Conservation (phyloP, 306 rosid species). For the Cucurbita maxima region DNA sequence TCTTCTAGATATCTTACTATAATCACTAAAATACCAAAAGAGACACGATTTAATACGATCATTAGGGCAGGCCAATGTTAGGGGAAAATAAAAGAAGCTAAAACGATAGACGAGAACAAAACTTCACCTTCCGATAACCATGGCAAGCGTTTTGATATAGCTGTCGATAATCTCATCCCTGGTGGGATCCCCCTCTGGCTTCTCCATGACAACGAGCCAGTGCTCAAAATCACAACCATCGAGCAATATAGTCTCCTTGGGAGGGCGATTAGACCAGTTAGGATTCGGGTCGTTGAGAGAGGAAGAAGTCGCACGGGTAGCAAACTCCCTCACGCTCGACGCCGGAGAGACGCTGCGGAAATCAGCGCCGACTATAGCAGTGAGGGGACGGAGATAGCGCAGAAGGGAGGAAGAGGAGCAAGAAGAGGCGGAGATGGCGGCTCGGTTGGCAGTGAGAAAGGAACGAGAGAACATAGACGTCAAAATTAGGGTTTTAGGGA, state of each 20-base stretch:
- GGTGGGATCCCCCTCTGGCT: slow-evolving; percentile 52
- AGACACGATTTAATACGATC: not conserved
- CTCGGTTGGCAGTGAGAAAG: slow-evolving; percentile 9
- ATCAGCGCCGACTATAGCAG: slow-evolving; percentile 12
- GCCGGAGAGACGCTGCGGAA: slow-evolving; percentile 7
- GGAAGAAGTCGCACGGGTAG: slow-evolving; percentile 70
- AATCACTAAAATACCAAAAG: not conserved
- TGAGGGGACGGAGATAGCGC: slow-evolving; percentile 63
- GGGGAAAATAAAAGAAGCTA: not conserved
- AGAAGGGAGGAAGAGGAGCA: slow-evolving; percentile 28
- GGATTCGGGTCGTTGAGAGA: slow-evolving; percentile 89
- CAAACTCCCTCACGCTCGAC: slow-evolving; percentile 19
- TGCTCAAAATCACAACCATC: slow-evolving; percentile 97
- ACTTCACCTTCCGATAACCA: slow-evolving; percentile 55
- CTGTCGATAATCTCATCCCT: slow-evolving; percentile 71
- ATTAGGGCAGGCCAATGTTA: not conserved
- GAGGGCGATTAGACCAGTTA: slow-evolving; percentile 89
- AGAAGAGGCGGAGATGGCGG: slow-evolving; percentile 8
- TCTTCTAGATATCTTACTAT: not conserved
- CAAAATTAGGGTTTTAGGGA: slow-evolving; percentile 33
- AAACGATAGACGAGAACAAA: not conserved
- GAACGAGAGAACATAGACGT: slow-evolving; percentile 27
- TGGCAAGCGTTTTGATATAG: slow-evolving; percentile 61
- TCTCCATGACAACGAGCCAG: slow-evolving; percentile 92
- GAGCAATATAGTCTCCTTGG: slow-evolving; percentile 78